Conservation (phyloP, 768 basidiomycete genomes). For the Coprinopsis cinerea region DNA sequence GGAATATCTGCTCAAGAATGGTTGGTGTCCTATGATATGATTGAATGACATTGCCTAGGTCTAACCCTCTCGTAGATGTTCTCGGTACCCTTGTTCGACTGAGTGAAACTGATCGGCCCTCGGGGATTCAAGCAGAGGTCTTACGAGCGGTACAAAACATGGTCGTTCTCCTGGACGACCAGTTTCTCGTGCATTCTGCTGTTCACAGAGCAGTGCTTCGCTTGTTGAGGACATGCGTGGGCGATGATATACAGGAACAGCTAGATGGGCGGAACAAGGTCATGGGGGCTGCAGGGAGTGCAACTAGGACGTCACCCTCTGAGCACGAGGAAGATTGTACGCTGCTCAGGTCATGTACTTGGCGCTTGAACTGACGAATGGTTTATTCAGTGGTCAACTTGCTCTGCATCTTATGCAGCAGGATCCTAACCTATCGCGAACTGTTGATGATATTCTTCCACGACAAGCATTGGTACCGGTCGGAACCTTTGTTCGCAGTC, state of each 20-base stretch:
- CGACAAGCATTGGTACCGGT: constrained; percentile 83
- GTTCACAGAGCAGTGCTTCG: constrained; percentile 86
- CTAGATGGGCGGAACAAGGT: constrained; percentile 68
- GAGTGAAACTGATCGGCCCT: constrained; percentile 78
- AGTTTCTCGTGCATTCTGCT: constrained; percentile 87
- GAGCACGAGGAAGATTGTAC: constrained; percentile 85
- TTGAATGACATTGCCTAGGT: neutral
- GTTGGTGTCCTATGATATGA: constrained; percentile 29
- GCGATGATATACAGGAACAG: constrained; percentile 88
- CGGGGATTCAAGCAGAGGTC: constrained; percentile 89
- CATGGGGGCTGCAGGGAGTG: constrained; percentile 81
- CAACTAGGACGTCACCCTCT: constrained; percentile 64
- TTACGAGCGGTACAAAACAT: constrained; percentile 84
- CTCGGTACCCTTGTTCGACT: constrained; percentile 79
- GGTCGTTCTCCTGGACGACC: constrained; percentile 87
- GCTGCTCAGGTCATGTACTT: constrained; percentile 24
- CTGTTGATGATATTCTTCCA: constrained; percentile 97
- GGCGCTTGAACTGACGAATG: neutral
- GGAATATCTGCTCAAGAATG: constrained; percentile 88
- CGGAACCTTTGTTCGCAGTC: constrained; percentile 67
- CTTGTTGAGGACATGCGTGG: constrained; percentile 80
- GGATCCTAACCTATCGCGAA: constrained; percentile 84
- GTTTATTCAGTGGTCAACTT: constrained; percentile 75
- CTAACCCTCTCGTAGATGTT: constrained; percentile 49
- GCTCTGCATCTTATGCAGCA: constrained; percentile 86